Evolutionary conservation across 169 alveolate species (phyloP).

Genomic region (Haemoproteus tartakovskyi): DNA sequence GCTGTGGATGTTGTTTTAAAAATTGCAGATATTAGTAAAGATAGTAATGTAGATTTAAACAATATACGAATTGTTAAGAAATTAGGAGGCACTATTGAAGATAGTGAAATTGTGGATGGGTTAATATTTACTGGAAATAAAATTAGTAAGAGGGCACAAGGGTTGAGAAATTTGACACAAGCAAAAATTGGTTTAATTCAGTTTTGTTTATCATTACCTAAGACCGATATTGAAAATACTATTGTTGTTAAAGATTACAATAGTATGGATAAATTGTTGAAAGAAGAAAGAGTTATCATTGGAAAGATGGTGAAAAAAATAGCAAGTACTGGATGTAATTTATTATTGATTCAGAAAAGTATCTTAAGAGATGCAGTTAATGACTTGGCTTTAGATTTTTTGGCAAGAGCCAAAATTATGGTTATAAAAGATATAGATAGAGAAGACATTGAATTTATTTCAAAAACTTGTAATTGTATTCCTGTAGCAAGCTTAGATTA

Average conservation of each 20-base stretch:
- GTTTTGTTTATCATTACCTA: constrained; percentile 98
- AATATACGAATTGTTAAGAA: constrained; percentile 89
- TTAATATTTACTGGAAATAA: constrained; percentile 93
- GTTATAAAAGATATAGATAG: constrained; percentile 97
- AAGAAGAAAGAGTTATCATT: constrained; percentile 96
- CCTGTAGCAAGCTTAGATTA: constrained; percentile 97
- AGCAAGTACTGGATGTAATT: constrained; percentile 97
- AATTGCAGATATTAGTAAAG: constrained; percentile 74
- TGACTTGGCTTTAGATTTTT: constrained; percentile 94
- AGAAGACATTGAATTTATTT: constrained; percentile 94
- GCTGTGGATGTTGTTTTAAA: constrained; percentile 97
- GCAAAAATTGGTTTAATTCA: constrained; percentile 97
- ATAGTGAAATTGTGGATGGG: constrained; percentile 98
- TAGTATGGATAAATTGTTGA: constrained; percentile 89
- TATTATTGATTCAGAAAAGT: constrained; percentile 95
- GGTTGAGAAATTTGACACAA: constrained; percentile 90
- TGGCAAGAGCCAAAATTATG: constrained; percentile 96
- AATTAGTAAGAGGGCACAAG: constrained; percentile 94
- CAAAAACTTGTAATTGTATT: constrained; percentile 89
- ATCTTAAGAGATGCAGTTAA: constrained; percentile 98
- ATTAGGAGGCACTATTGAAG: constrained; percentile 99
- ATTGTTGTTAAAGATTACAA: constrained; percentile 93
- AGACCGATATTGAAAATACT: constrained; percentile 98
- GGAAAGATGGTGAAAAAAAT: constrained; percentile 96
- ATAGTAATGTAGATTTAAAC: constrained; percentile 86